These are phyloP conservation scores for Carallia brachiata DNA, from an alignment of 345 rosid species.

Conservation along the genomic window DNA sequence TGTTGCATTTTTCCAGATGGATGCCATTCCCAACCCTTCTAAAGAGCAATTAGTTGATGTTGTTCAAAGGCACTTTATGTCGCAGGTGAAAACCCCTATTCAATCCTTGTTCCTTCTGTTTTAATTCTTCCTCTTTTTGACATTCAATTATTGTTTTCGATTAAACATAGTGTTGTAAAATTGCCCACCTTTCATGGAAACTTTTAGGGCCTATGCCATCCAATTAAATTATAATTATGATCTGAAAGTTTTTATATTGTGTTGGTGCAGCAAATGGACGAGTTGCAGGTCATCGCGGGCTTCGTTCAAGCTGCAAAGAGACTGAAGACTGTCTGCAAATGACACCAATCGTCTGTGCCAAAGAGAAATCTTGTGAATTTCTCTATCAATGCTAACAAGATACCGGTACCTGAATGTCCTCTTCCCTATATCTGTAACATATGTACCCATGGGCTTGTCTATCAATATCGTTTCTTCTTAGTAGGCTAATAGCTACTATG, in stretches of 20 bases:
- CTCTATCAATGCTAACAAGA: constrained; percentile 16
- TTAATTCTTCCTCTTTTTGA: background rate
- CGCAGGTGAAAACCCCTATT: constrained; percentile 53
- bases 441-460: constrained; percentile 30
- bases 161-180: no score
- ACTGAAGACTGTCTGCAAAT: constrained; percentile 58
- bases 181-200: background rate
- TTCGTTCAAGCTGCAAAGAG: constrained; percentile 89
- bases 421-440: constrained; percentile 38
- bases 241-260: background rate
- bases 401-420: constrained; percentile 11
- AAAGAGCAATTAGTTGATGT: constrained; percentile 76
- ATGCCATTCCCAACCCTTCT: constrained; percentile 74
- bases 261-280: constrained; percentile 77
- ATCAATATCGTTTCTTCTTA: constrained; percentile 4
- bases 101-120: background rate
- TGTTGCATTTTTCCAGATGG: constrained; percentile 47
- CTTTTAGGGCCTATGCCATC: background rate
- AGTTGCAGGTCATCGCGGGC: constrained; percentile 92
- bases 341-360: constrained; percentile 1
- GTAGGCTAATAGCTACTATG: constrained; percentile 30
- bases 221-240: background rate
- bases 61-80: constrained; percentile 90
- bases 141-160: no score
- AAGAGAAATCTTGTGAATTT: background rate